Evolutionary conservation across 768 basidiomycete genomes (phyloP), one percentile per base, ranked within the genome.

Genomic region (Pisolithus tinctorius): DNA sequence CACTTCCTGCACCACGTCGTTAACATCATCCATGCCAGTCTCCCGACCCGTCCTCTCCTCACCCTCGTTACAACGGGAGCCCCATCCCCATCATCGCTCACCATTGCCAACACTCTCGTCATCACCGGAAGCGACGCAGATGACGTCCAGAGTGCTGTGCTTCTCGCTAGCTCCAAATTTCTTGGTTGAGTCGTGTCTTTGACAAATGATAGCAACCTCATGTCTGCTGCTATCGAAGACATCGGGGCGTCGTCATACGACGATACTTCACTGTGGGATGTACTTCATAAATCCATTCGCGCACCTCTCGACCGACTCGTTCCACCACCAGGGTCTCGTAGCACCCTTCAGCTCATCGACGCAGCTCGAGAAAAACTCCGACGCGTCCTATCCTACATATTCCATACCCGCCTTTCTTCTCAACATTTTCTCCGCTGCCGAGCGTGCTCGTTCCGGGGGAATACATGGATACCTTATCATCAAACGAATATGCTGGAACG

Each of bases 401-500:
- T 73, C 70, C 4, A 80, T 79, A 38, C 86, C 87, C 1, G 83
- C 81, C 1, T 77, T 89, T 49, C 72, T 91, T 39, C 86, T 91
- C 6, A 88, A 90, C 63, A 88, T 90, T 47, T 81, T 88, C 7
- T 78, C 86, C 0, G 77, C 72, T 37, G 74, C 73, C 4, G 79
- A 87, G 63, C 76, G 88, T 14, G 72, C 72, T 5, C 63, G 62
- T 43, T 69, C 77, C 30, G 88, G 88, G 0, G 74, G 69, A 0
- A 83, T 90, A 50, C 73, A 72, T 7, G 86, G 88, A 0, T 77
- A 86, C n/a, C 68, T 89, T 50, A 69, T 86, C 49, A 77, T 90
- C 51, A 88, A 89, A 59, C 76, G 88, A 89, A 86, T 60, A 77
- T 82, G 5, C 74, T 91, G 49, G 88, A 91, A 63, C 88, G 86